A percentile compares a stretch with the other conserved stretches of the same genome.
These are phyloP conservation scores for Mycena leptocephala DNA, from an alignment of 768 basidiomycete genomes.

Conservation along the genomic window DNA sequence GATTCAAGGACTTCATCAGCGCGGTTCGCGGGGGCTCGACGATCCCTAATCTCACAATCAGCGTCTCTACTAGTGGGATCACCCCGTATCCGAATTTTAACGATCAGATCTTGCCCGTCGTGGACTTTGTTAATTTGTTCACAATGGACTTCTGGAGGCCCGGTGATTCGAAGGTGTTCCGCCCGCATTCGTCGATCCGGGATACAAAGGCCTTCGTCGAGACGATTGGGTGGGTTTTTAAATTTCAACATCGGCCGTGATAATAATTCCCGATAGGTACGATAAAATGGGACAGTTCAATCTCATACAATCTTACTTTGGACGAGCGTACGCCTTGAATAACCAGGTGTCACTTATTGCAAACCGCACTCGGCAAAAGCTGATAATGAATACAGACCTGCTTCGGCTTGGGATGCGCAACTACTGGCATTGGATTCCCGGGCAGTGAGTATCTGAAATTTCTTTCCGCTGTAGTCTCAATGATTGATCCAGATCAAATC, in stretches of 20 bases:
- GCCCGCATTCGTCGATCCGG: constrained; percentile 2
- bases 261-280: background rate
- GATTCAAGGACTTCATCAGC: background rate
- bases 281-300: constrained; percentile 1
- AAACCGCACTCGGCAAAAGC: background rate
- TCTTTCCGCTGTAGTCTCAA: background rate
- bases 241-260: background rate
- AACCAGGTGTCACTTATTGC: background rate
- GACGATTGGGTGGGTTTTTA: background rate
- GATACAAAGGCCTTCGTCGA: background rate
- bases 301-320: constrained; percentile 1
- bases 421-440: background rate
- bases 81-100: background rate
- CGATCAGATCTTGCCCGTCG: background rate
- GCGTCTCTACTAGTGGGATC: background rate
- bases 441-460: background rate
- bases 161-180: background rate
- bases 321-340: background rate
- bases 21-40: background rate
- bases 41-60: background rate
- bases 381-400: background rate
- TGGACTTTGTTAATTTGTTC: constrained; percentile 7
- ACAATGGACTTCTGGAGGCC: background rate
- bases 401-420: background rate
- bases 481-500: background rate